These are phyloP conservation scores for Penicillium sp. DNA, from an alignment of 2,329 filamentous ascomycete genomes.

Conservation along the genomic window DNA sequence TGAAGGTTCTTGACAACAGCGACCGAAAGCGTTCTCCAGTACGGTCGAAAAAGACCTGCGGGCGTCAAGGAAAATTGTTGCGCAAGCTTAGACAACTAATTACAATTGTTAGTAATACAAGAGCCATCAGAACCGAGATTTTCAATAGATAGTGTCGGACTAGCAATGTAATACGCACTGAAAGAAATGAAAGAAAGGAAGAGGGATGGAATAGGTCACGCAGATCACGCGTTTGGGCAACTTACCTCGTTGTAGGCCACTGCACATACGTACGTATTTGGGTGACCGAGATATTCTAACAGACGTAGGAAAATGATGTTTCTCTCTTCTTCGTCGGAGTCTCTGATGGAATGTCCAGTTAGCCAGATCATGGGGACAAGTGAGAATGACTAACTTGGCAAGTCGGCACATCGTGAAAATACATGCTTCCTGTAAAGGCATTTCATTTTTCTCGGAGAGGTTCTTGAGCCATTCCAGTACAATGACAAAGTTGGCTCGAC, in stretches of 20 bases:
- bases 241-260: conserved; percentile 77
- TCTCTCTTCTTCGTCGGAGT: conserved; percentile 75
- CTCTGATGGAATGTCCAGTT: conserved; percentile 39
- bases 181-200: too few relatives aligned
- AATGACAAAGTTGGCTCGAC: conserved; percentile 64
- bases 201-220: not conserved
- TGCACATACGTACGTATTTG: conserved; percentile 73
- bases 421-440: conserved; percentile 74
- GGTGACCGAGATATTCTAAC: conserved; percentile 80
- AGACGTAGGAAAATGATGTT: conserved; percentile 81
- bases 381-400: conserved; percentile 55
- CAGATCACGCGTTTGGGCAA: not conserved
- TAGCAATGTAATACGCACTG: too few relatives aligned
- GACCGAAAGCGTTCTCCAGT: conserved; percentile 82
- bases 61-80: conserved; percentile 61
- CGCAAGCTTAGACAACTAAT: conserved; percentile 67
- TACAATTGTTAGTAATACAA: conserved; percentile 3
- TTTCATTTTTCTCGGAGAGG: conserved; percentile 66
- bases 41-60: conserved; percentile 73
- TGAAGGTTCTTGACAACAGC: conserved; percentile 78
- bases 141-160: too few relatives aligned
- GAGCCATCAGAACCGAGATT: not conserved
- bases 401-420: conserved; percentile 84
- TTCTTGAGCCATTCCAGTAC: conserved; percentile 68
- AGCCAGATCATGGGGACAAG: not conserved